Evolutionary conservation across 192 early-diverging fungal species (phyloP), one percentile per base, ranked within the genome.

Genomic region (Entomortierella lignicola): DNA sequence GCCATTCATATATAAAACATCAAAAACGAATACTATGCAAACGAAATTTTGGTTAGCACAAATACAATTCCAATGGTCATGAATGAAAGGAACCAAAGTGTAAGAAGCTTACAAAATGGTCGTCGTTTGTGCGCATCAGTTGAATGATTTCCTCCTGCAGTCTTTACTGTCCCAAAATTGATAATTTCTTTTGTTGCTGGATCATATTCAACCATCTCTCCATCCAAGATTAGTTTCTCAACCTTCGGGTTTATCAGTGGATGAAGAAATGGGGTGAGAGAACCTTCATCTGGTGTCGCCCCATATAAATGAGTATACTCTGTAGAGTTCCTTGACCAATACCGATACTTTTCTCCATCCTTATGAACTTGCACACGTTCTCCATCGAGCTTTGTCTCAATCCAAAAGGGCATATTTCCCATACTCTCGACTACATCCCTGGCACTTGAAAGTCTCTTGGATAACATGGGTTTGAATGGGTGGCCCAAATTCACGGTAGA

Each of bases 311-410:
- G 56, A 0, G 93, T 95, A 60, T 94, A 93, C 44, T 93, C 85
- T 43, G 86, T 92, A 7, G 87, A 86, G 52, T 90, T 90, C 73
- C 85, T 84, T 43, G 88, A 92, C 71, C 85, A 87, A 34, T 85
- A 88, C 44, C 84, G 80, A 69, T 83, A 85, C 17, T 75, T 66
- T 1, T 71, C 72, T 53, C 75, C 75, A 53, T 85, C 82, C 34
- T 87, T 81, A 59, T 95, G 93, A 57, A 94, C 67, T 65, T 91
- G 91, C 1, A 92, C 83, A 50, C 94, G 81, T 63, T 94, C 94
- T 2, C 94, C 94, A 63, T 95, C 94, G 2, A 95, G 63, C 60
- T 95, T 95, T n/a, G 91, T 89, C 69, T 95, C 91, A 23, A 94
- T 89, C 82, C 89, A 94, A 81, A 94, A 95, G 4, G 67, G 50